Conservation (phyloP, 1,284 basidiomycete species). For the Bjerkandera adusta region DNA sequence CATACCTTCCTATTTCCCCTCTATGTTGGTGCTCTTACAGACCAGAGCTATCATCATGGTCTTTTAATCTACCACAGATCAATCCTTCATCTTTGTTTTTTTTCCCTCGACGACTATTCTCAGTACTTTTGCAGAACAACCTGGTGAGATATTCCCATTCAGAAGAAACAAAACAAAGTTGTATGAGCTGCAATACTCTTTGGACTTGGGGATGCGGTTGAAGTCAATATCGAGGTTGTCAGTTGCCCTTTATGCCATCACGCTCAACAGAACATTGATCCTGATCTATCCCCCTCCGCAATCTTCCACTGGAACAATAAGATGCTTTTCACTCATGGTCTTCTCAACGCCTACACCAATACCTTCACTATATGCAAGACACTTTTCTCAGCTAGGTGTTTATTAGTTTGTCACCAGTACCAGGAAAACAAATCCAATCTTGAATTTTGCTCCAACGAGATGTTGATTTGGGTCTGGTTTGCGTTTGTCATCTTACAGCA, state of each 20-base stretch:
- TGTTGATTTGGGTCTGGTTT: conserved; percentile 17
- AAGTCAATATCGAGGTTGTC: conserved; percentile 8
- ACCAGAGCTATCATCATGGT: background rate
- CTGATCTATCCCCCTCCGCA: conserved; percentile 26
- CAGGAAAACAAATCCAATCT: conserved; percentile 1
- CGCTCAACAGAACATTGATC: conserved; percentile 20
- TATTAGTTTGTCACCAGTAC: conserved; percentile 19
- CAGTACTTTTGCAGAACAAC: conserved; percentile 2
- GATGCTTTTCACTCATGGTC: conserved; percentile 25
- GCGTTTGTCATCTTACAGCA: conserved; percentile 15
- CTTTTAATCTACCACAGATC: background rate
- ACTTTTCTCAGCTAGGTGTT: conserved; percentile 27
- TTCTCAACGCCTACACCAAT: conserved; percentile 32
- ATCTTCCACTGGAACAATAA: conserved; percentile 34
- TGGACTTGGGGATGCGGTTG: background rate
- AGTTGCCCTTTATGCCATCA: conserved; percentile 14
- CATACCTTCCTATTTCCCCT: conserved; percentile 5
- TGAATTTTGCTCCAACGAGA: conserved; percentile 18
- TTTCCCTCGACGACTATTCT: conserved; percentile 9
- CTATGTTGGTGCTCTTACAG: conserved; percentile 16
- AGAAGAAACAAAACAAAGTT: background rate
- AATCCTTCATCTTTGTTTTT: background rate
- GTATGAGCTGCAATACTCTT: conserved; percentile 2
- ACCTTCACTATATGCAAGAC: conserved; percentile 27
- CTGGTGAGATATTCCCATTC: background rate